These are phyloP conservation scores for Hibiscus tridactylites DNA, from an alignment of 345 rosid species.

Conservation along the genomic window DNA sequence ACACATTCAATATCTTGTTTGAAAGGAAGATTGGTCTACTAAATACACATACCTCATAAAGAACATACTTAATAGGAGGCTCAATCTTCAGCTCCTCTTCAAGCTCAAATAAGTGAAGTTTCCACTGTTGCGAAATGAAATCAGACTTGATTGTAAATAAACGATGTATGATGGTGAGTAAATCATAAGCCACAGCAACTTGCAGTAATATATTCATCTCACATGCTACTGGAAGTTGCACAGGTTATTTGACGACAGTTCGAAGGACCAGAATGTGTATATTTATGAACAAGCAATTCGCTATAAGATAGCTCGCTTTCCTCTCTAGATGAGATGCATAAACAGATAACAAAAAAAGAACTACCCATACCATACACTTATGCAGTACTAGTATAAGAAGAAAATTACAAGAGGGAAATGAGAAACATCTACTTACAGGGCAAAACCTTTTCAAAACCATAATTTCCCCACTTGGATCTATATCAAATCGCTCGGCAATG, in stretches of 20 bases:
- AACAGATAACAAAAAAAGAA: background rate
- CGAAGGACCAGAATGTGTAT: too few relatives aligned
- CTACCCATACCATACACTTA: background rate
- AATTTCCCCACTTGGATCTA: conserved; percentile 79
- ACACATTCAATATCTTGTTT: background rate
- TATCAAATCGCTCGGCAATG: conserved; percentile 43
- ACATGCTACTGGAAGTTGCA: too few relatives aligned
- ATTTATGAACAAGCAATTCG: conserved; percentile 9
- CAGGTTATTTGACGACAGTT: too few relatives aligned
- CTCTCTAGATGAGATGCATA: background rate
- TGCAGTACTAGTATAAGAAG: background rate
- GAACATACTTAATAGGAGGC: conserved; percentile 71
- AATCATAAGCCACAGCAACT: too few relatives aligned
- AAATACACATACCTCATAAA: conserved; percentile 42
- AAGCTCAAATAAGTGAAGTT: conserved; percentile 53
- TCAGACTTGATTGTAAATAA: too few relatives aligned
- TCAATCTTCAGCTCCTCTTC: conserved; percentile 82
- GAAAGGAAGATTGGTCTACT: background rate
- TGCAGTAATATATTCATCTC: too few relatives aligned
- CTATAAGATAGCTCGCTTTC: background rate
- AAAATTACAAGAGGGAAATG: background rate
- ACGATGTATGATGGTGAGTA: too few relatives aligned
- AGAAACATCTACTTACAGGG: conserved; percentile 53
- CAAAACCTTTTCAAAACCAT: conserved; percentile 61
- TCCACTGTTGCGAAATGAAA: too few relatives aligned